Conservation (phyloP, 805 yeast genomes). For the Cyberlindnera misumaiensis region DNA sequence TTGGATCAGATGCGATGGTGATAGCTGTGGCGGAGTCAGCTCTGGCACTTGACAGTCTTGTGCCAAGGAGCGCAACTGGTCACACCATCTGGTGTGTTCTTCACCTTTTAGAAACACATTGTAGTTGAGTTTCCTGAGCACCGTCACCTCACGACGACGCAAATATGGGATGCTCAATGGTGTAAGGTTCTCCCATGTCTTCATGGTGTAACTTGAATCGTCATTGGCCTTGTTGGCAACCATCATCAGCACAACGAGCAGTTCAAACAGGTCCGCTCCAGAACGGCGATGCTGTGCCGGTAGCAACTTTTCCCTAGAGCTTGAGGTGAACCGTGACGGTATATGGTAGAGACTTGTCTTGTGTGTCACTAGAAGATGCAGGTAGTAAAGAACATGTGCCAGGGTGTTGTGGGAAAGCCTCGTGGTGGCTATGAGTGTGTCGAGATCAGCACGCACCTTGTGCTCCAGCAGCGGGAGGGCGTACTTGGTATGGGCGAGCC, state of each 20-base stretch:
- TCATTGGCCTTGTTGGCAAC: constrained; percentile 39
- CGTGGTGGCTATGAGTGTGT: constrained; percentile 13
- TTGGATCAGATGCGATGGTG: background rate
- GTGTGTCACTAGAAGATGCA: constrained; percentile 11
- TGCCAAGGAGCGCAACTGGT: constrained; percentile 5
- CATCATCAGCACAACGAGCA: constrained; percentile 27
- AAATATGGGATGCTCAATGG: constrained; percentile 9
- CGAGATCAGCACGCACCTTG: constrained; percentile 5
- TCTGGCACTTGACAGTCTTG: too few relatives aligned
- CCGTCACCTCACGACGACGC: constrained; percentile 14
- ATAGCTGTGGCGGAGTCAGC: background rate
- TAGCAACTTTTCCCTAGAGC: constrained; percentile 10
- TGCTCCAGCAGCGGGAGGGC: background rate
- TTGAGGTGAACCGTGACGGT: background rate
- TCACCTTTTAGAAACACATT: constrained; percentile 17
- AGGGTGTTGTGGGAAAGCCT: constrained; percentile 12
- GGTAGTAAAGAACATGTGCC: constrained; percentile 18
- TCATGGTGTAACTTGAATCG: constrained; percentile 44
- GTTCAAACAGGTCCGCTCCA: constrained; percentile 10
- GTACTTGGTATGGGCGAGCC: constrained; percentile 15
- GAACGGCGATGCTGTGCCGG: constrained; percentile 3
- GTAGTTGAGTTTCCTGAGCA: constrained; percentile 18
- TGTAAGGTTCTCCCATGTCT: constrained; percentile 38
- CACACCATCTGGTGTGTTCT: constrained; percentile 8
- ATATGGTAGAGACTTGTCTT: constrained; percentile 6